Evolutionary conservation across 257 asterid species (phyloP), one percentile per base, ranked within the genome.

Genomic region (Solanum corneliomulleri): DNA sequence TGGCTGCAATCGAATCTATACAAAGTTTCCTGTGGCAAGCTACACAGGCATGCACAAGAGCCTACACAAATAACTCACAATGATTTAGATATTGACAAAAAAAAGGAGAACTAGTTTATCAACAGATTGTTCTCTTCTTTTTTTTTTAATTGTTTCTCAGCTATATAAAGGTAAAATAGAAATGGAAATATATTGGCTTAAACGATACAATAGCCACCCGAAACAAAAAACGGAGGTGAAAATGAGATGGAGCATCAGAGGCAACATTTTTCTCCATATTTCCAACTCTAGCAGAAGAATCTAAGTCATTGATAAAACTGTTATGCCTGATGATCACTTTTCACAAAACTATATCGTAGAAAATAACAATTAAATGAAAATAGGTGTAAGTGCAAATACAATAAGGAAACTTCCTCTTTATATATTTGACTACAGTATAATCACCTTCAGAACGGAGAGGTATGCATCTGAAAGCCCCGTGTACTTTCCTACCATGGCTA

Each of bases 41-140:
- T 87, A 96, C 98, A 82, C 96, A 94, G 86, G 99, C 99, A 90
- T 96, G 99, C 92, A 95, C 88, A 91, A 96, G 99, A 93, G 98
- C 98, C 98, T 96, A 95, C 87, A 93, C 87, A 93, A 91, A 88
- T 44, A 87, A 81, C 47, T 49, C 44, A 9, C 27, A 39, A 87
- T 11, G 47, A 69, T 87, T 33, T 7, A 75, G 83, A 64, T 39
- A 29, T 39, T 12, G 62, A 41, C 25, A 18, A 82, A 41, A 86
- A 60, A 20, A 45, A 81, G 52, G 11, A 70, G 49, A 80, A 49
- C 60, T 4, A 25, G 44, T 44, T 25, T 25, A 44, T 78, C 3
- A 6, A 78, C 7, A 44, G 41, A 25, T 44, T n/a, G 37, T 13
- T 44, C 62, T 35, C 35, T 49, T 37, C 7, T 37, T 37, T 37